Evolutionary conservation across 768 basidiomycete species (phyloP), one percentile per base, ranked within the genome.

Genomic region (Pisolithus orientalis): DNA sequence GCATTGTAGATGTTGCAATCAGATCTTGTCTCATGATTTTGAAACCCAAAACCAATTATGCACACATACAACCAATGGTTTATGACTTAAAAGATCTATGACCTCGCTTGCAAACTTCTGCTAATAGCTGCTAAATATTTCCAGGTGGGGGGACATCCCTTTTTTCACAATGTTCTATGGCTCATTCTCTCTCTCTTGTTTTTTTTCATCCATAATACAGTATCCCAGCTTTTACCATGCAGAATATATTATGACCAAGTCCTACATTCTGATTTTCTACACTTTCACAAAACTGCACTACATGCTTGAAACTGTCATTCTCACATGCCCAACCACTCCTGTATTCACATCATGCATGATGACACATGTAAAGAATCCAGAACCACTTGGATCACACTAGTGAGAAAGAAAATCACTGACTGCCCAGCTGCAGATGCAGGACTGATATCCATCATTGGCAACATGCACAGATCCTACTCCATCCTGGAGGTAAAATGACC

Each of bases 11-110:
- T 34, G 48, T 50, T 29, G 27, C 13, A 1, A 53, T 53, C n/a
- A 47, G 51, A 5, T 21, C 55, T 32, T 48, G 44, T 27, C 48
- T 56, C 16, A 8, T 56, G 37, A 27, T 50, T 7, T 48, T 56
- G 25, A 45, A 31, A 5, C 50, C 47, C 11, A 49, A 42, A 16
- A 34, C 37, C 31, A 25, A 28, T 39, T 39, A 17, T 28, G 11
- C 21, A 31, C 17, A 46, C 3, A 24, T 39, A 10, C 43, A 17
- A 11, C 53, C 39, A 8, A 46, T 47, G 4, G 42, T 56, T 24
- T 16, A 53, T 27, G 55, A 56, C 34, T 46, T 56, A 24, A 44
- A 29, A 8, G 45, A 34, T 6, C 17, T 49, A 21, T 47, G 44
- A 32, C 46, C 28, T 11, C 2, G 21, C 21, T 21, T 53, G 48